A percentile compares a stretch with the other conserved stretches of the same genome.
phyloP scores from a whole-genome alignment of 2,329 filamentous ascomycete genomes.

The Paracamarosporium sp. region DNA sequence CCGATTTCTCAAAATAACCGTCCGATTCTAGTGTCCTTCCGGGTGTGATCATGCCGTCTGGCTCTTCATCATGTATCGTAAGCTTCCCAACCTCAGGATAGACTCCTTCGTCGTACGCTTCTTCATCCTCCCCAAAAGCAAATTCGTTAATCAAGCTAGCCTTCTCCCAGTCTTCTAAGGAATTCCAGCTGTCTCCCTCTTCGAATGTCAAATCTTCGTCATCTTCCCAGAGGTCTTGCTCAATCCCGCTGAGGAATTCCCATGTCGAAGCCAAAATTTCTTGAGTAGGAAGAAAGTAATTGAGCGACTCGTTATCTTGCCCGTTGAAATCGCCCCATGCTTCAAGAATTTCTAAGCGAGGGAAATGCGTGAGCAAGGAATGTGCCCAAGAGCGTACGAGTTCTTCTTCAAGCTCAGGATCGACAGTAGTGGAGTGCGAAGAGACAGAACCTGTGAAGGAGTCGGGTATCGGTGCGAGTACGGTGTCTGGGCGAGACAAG shows the following conservation, averaged over 20 bases:
- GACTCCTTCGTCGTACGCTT: background rate
- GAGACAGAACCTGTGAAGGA: constrained; percentile 20
- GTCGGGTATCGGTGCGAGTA: constrained; percentile 26
- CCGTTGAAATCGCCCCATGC: constrained; percentile 42
- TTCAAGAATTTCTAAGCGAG: constrained; percentile 38
- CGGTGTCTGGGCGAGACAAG: constrained; percentile 34
- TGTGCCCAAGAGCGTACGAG: constrained; percentile 37
- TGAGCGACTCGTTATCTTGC: constrained; percentile 34
- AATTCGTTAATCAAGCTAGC: constrained; percentile 26
- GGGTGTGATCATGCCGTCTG: constrained; percentile 28
- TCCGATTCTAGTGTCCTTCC: constrained; percentile 14
- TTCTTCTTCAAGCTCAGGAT: constrained; percentile 31
- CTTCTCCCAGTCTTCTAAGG: constrained; percentile 29
- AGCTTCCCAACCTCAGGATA: constrained; percentile 9
- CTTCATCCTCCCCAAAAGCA: constrained; percentile 8
- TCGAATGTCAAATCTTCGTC: constrained; percentile 23
- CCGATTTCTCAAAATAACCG: constrained; percentile 1
- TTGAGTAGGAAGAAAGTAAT: constrained; percentile 39
- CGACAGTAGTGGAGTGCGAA: constrained; percentile 16
- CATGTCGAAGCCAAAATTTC: constrained; percentile 38
- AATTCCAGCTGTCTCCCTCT: constrained; percentile 24
- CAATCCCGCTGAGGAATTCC: constrained; percentile 43
- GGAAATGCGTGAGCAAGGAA: constrained; percentile 33
- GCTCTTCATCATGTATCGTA: constrained; percentile 24
- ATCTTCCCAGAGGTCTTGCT: constrained; percentile 44